A percentile compares a stretch with the other conserved stretches of the same genome.
Conservation (phyloP, 139 green algal species). For the Closterium sp. region DNA sequence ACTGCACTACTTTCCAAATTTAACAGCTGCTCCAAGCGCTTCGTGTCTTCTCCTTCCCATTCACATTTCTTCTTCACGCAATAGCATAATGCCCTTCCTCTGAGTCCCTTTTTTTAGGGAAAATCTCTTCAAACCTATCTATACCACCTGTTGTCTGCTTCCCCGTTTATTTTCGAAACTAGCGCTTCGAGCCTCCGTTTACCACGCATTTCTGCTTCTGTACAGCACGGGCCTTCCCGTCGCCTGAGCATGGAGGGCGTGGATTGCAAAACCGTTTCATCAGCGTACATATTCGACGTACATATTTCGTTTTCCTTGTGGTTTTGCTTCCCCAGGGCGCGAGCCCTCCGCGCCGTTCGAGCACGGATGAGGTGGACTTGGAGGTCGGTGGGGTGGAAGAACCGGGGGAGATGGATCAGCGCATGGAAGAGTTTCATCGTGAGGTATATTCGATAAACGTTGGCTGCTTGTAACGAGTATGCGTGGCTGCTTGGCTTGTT, state of each 20-base stretch:
- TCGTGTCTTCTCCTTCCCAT: neutral
- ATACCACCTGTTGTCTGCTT: too few relatives aligned
- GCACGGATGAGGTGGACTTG: neutral
- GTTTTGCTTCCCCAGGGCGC: neutral
- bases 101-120: too few relatives aligned
- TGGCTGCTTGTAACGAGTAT: neutral
- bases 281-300: too few relatives aligned
- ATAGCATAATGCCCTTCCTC: too few relatives aligned
- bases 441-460: neutral
- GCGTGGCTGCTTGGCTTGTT: neutral
- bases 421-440: neutral
- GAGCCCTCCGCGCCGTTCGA: neutral
- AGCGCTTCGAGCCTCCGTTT: too few relatives aligned
- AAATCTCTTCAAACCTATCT: too few relatives aligned
- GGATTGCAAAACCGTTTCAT: too few relatives aligned
- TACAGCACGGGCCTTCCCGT: neutral
- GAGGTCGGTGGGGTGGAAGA: neutral
- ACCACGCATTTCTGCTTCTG: neutral
- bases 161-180: too few relatives aligned
- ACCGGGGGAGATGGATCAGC: neutral
- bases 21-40: neutral
- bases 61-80: too few relatives aligned
- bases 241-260: too few relatives aligned
- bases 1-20: neutral
- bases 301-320: neutral